Percentiles rank a stretch among this genome's conserved stretches.
These are phyloP conservation scores for Colletotrichum sp. DNA, from an alignment of 2,329 filamentous ascomycete species.

Conservation along the genomic window DNA sequence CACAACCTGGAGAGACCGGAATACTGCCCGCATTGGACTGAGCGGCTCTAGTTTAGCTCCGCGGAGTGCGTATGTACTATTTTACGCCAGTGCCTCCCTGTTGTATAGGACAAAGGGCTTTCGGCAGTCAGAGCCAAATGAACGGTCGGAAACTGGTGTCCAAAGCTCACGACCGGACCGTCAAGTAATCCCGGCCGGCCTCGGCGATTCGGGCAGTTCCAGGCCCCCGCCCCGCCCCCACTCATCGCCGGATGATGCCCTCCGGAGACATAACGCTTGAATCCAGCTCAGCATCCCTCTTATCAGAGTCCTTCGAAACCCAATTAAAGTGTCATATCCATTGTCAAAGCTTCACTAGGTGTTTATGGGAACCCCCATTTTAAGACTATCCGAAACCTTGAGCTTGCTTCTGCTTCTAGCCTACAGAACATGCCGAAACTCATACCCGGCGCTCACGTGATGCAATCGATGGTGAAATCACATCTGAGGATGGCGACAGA, in stretches of 20 bases:
- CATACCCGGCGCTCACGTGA: slow-evolving; percentile 4
- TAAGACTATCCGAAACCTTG: background rate
- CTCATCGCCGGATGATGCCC: background rate
- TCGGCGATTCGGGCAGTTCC: background rate
- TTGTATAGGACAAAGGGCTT: too few relatives aligned
- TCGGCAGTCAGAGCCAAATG: too few relatives aligned
- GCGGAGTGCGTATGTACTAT: too few relatives aligned
- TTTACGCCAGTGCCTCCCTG: fast-evolving
- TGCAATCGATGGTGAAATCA: slow-evolving; percentile 18
- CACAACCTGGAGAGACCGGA: too few relatives aligned
- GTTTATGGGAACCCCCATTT: background rate
- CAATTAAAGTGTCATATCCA: background rate
- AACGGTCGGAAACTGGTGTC: too few relatives aligned
- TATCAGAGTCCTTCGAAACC: background rate
- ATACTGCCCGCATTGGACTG: too few relatives aligned
- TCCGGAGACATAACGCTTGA: background rate
- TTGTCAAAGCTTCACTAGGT: background rate
- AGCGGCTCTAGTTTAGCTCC: too few relatives aligned
- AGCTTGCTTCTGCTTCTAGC: background rate
- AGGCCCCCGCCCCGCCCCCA: background rate
- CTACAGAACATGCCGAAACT: background rate
- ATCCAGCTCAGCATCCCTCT: background rate
- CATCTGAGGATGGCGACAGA: slow-evolving; percentile 19
- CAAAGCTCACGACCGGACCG: too few relatives aligned
- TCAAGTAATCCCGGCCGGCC: background rate